Base-by-base conservation (phyloP, 2,329 filamentous ascomycete species). In the Cytospora chrysosperma region DNA sequence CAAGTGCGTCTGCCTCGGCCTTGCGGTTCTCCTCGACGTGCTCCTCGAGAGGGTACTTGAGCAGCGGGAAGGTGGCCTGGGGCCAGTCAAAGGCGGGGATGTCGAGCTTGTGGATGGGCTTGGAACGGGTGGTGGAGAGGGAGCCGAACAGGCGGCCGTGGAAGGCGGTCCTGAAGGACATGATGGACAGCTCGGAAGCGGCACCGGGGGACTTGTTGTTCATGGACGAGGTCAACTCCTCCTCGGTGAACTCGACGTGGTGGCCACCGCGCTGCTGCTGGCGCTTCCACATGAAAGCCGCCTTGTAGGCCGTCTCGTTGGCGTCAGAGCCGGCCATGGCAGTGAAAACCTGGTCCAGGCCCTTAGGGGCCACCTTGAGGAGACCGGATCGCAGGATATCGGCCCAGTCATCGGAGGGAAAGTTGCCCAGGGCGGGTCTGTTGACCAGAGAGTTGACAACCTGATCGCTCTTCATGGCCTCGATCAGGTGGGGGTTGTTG, bases 71-170 rank as follows among this genome's bases (percentile, higher is more conserved):
- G 62, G 90, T 86, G 21, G 92, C 92, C 76, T 94, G 91, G 30
- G 93, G 93, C 93, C 93, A 97, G 83, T 97, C 90, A 72, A 97
- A 97, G 72, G 93, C 91, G 27, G 93, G 93, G 70, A 97, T 96
- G 74, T 97, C 93, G 70, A 97, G 82, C 81, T 97, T 97, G 83
- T 97, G 93, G 75, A 97, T 93, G 54, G 93, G 86, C 84, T 97
- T 97, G 77, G 89, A 93, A 74, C 93, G 90, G 17, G 93, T 97
- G 63, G 92, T 96, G 66, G 91, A 94, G 62, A 97, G 84, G 64
- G 86, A 89, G 72, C 92, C 93, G 71, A 97, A 96, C 54, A 96
- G 86, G 68, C 93, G 92, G 69, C 93, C 93, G 80, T 97, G 93
- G 84, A 97, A 97, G 67, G 83, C 91, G 43, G 88, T 88, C 79